phyloP scores from a whole-genome alignment of 352 stramenopile genomes.

The Thalassiosira allenii region DNA sequence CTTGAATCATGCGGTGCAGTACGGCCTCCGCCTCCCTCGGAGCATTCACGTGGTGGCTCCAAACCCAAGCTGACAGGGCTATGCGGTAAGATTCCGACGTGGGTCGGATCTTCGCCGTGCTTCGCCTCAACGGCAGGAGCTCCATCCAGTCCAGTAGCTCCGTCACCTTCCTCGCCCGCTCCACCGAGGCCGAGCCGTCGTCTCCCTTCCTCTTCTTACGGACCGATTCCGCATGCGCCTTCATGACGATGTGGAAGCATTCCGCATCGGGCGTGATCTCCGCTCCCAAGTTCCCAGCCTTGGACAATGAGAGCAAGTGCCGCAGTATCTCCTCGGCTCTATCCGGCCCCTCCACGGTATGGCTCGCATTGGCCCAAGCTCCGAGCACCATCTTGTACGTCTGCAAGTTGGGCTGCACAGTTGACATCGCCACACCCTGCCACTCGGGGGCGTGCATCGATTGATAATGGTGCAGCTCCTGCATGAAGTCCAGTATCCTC shows the following conservation, averaged over 20 bases:
- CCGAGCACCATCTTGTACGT: slow-evolving; percentile 49
- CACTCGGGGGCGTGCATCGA: slow-evolving; percentile 30
- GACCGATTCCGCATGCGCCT: slow-evolving; percentile 47
- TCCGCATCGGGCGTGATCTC: slow-evolving; percentile 49
- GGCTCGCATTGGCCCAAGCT: slow-evolving; percentile 37
- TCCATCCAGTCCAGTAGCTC: slow-evolving; percentile 56
- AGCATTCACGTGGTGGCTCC: slow-evolving; percentile 51
- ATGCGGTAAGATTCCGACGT: slow-evolving; percentile 46
- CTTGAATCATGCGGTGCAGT: slow-evolving; percentile 47
- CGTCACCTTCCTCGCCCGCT: slow-evolving; percentile 35
- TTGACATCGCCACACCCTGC: slow-evolving; percentile 32
- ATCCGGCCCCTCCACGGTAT: slow-evolving; percentile 39
- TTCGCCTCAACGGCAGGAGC: slow-evolving; percentile 34
- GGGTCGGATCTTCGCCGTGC: slow-evolving; percentile 53
- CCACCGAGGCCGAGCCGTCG: slow-evolving; percentile 51
- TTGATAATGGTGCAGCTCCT: slow-evolving; percentile 57
- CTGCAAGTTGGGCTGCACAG: slow-evolving; percentile 45
- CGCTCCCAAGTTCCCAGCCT: slow-evolving; percentile 45
- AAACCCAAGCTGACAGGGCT: slow-evolving; percentile 47
- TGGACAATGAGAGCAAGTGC: slow-evolving; percentile 57
- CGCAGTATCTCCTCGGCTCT: slow-evolving; percentile 49
- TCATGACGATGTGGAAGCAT: slow-evolving; percentile 61
- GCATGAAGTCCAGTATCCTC: slow-evolving; percentile 56
- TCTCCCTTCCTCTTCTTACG: slow-evolving; percentile 62
- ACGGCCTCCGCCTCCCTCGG: slow-evolving; percentile 42